phyloP scores from a whole-genome alignment of 345 rosid genomes.

The Ceriops zippeliana region DNA sequence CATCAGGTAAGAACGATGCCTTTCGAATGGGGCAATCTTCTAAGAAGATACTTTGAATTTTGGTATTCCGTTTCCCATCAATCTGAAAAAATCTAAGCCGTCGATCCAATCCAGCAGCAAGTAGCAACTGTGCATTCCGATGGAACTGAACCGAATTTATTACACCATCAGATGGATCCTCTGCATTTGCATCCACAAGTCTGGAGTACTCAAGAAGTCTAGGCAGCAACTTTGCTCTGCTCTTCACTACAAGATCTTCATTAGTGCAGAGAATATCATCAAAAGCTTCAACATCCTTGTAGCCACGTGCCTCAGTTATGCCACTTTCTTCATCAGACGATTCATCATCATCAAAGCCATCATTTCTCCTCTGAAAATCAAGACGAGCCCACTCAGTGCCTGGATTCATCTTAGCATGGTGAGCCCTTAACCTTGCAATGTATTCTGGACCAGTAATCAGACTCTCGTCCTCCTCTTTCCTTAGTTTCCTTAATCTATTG shows the following conservation, averaged over 20 bases:
- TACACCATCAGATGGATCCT: constrained; percentile 66
- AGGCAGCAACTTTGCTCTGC: constrained; percentile 48
- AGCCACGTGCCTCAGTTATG: constrained; percentile 27
- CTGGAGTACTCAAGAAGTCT: constrained; percentile 77
- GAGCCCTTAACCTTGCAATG: constrained; percentile 75
- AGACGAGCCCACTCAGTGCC: constrained; percentile 85
- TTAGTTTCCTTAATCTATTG: constrained; percentile 81
- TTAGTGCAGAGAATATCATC: constrained; percentile 63
- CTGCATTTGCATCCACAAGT: constrained; percentile 80
- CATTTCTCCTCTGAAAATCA: constrained; percentile 28
- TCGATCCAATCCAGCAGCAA: constrained; percentile 72
- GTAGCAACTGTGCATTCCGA: constrained; percentile 77
- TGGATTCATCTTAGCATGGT: constrained; percentile 76
- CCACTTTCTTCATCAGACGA: constrained; percentile 52
- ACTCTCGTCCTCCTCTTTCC: constrained; percentile 75
- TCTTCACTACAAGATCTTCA: constrained; percentile 78
- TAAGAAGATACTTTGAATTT: constrained; percentile 77
- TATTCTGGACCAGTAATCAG: constrained; percentile 68
- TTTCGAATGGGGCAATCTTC: constrained; percentile 79
- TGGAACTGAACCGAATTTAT: constrained; percentile 87
- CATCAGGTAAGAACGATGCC: constrained; percentile 82
- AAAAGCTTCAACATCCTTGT: constrained; percentile 35
- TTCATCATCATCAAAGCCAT: constrained; percentile 33
- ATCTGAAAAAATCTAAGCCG: constrained; percentile 77
- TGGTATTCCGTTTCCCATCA: constrained; percentile 89